A percentile compares a stretch with the other conserved stretches of the same genome.
phyloP scores from a whole-genome alignment of 768 basidiomycete genomes.

The Boletales sp. region DNA sequence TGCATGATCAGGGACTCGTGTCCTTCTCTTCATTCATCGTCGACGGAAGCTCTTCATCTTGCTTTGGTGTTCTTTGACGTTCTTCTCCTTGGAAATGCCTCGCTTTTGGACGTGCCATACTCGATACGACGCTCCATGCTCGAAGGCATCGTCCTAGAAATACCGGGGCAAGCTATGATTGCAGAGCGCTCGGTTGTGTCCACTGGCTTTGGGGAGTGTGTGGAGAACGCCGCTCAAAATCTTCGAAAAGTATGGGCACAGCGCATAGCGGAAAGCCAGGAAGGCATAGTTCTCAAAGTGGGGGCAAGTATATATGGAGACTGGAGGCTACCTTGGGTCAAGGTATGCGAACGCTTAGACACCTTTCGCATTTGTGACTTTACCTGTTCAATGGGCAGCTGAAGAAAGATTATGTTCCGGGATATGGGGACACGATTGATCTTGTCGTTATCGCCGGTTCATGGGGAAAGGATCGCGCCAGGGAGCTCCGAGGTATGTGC shows the following conservation, averaged over 20 bases:
- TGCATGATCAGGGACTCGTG: slow-evolving; percentile 32
- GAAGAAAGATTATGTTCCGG: slow-evolving; percentile 86
- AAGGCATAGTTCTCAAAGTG: slow-evolving; percentile 79
- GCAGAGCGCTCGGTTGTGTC: slow-evolving; percentile 51
- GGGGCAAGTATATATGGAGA: slow-evolving; percentile 67
- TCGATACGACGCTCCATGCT: slow-evolving; percentile 55
- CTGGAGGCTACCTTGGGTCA: slow-evolving; percentile 70
- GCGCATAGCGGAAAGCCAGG: slow-evolving; percentile 50
- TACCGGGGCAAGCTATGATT: slow-evolving; percentile 63
- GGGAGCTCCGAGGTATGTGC: slow-evolving; percentile 66
- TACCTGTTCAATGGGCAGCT: slow-evolving; percentile 34
- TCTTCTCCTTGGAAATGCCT: slow-evolving; percentile 60
- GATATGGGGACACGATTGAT: slow-evolving; percentile 78
- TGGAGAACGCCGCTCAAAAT: slow-evolving; percentile 16
- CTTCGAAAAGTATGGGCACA: slow-evolving; percentile 48
- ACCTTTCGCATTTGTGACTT: slow-evolving; percentile 13
- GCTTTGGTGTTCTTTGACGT: slow-evolving; percentile 88
- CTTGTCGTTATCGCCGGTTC: slow-evolving; percentile 72
- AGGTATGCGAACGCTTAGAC: slow-evolving; percentile 36
- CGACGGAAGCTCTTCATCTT: slow-evolving; percentile 49
- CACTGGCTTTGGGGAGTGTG: slow-evolving; percentile 4
- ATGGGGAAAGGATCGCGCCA: slow-evolving; percentile 77
- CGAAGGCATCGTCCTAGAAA: slow-evolving; percentile 48
- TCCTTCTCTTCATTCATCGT: slow-evolving; percentile 40
- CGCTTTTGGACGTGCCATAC: slow-evolving; percentile 57